Base-by-base conservation (phyloP, 2,329 filamentous ascomycete genomes). In the Colletotrichum gigasporum region DNA sequence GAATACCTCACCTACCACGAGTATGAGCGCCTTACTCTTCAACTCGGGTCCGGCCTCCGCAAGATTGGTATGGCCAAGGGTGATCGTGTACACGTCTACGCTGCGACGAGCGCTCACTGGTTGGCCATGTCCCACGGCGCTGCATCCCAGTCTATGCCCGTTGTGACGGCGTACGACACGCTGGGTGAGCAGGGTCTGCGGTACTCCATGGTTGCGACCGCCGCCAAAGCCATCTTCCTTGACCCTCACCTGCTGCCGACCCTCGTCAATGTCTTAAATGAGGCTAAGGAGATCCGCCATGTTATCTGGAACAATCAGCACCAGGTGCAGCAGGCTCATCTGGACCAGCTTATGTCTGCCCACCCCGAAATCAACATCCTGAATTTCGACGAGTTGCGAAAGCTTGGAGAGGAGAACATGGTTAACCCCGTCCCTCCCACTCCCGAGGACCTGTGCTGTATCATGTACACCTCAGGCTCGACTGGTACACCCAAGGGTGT, bases 401-500 rank as follows among this genome's bases (percentile, higher is more conserved):
- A 82, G 69, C 75, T 85, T 34, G 84, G 84, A 69, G 76, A 89
- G 74, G 86, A 90, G 64, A 90, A 91, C 77, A 86, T 84, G 12
- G 84, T 87, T 34, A 89, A 93, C 12, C 84, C 90, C 3, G 87
- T 90, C 3, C 89, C 91, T 24, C 91, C 92, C 6, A 78, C 82
- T 47, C 80, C 90, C 4, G 90, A 94, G 53, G 92, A 94, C 74
- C 85, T 95, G 16, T 93, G 90, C 80, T 95, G 92, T 74, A 85
- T 85, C 72, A 85, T 86, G 83, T 85, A 85, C 75, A 96, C 92
- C 1, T 95, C 92, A 34, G 92, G 92, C 50, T 93, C 91, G 5
- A 95, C 92, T 2, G 92, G 92, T 58, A 88, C 91, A 0, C 92
- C 92, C 60, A 96, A 96, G 84, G 92, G 92, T 74, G 92, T 92